Evolutionary conservation across 768 basidiomycete species (phyloP).

Genomic region (Kwoniella botswanensis): DNA sequence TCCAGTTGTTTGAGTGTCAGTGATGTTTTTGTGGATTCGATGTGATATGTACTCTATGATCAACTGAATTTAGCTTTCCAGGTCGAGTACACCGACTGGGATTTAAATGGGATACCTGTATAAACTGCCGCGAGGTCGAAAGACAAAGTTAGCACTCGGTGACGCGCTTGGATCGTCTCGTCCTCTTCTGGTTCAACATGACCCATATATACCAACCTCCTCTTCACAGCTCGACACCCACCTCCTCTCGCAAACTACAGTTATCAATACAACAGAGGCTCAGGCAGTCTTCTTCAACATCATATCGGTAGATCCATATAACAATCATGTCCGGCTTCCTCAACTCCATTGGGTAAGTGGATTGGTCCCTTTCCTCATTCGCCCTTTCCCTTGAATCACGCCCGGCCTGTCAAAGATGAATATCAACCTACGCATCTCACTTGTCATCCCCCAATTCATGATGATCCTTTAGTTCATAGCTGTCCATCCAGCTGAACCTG

Average conservation of each 20-base stretch:
- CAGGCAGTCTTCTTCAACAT: neutral
- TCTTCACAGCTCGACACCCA: no score
- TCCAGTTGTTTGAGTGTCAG: no score
- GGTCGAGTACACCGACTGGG: no score
- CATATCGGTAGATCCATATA: slow-evolving; percentile 6
- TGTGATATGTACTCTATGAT: no score
- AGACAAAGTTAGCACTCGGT: neutral
- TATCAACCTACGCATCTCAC: neutral
- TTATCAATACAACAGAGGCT: neutral
- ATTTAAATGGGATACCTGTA: neutral
- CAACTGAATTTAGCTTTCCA: no score
- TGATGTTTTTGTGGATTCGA: no score
- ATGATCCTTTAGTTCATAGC: no score
- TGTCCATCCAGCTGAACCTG: no score
- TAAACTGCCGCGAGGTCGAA: neutral
- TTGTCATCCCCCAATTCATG: neutral
- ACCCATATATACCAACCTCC: neutral
- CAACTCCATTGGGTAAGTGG: slow-evolving; percentile 56
- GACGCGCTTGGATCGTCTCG: slow-evolving; percentile 13
- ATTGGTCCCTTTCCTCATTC: neutral
- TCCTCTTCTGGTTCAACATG: neutral
- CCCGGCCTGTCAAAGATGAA: no score
- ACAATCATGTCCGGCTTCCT: slow-evolving; percentile 54
- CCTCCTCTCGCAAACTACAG: no score
- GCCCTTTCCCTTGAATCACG: neutral